Conservation (phyloP, 1,284 basidiomycete species). For the Ganoderma lingzhi region DNA sequence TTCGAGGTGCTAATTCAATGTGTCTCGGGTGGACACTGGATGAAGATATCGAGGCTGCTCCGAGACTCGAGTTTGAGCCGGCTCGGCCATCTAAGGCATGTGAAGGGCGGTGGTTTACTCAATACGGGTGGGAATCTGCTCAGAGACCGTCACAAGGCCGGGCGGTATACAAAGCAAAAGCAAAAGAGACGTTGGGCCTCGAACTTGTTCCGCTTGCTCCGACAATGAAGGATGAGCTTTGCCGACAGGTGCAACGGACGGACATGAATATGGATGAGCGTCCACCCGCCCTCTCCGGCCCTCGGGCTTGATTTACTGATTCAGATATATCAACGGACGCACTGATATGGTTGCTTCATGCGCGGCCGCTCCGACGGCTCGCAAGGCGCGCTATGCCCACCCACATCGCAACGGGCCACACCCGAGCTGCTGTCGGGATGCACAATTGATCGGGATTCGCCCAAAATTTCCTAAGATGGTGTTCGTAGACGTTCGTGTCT, state of each 20-base stretch:
- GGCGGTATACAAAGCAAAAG: background rate
- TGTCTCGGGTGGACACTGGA: too few relatives aligned
- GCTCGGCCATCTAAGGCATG: background rate
- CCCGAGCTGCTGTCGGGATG: background rate
- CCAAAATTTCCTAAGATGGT: too few relatives aligned
- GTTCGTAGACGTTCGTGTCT: background rate
- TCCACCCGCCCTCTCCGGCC: background rate
- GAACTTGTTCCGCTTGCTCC: conserved; percentile 7
- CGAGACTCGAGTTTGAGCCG: background rate
- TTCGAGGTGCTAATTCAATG: background rate
- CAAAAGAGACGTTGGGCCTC: background rate
- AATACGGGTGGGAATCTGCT: background rate
- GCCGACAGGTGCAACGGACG: background rate
- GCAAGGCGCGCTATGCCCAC: conserved; percentile 2
- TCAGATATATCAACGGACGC: background rate
- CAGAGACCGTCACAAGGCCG: background rate
- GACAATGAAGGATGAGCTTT: background rate
- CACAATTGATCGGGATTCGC: background rate
- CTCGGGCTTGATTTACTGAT: background rate
- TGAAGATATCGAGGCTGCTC: background rate
- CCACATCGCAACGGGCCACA: background rate
- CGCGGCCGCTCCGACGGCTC: background rate
- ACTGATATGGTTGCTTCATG: background rate
- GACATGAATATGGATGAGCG: background rate
- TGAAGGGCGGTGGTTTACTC: conserved; percentile 4